Evolutionary conservation across 2,329 filamentous ascomycete genomes (phyloP).

Genomic region (Monosporascus sp.): DNA sequence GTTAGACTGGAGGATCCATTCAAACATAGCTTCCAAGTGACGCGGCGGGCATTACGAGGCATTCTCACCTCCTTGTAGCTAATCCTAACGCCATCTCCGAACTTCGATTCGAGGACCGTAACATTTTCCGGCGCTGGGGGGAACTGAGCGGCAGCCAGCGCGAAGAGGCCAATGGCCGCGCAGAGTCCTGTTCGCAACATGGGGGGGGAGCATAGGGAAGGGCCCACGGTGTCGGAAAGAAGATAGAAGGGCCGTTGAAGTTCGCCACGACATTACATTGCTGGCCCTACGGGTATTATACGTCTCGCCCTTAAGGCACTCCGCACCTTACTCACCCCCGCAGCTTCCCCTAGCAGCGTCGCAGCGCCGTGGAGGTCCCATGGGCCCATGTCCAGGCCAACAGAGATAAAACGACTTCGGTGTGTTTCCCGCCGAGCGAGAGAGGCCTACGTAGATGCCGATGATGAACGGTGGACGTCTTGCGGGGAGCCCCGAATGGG

Average conservation of each 20-base stretch:
- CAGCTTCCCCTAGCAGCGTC: too few species aligned
- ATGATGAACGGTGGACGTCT: not conserved
- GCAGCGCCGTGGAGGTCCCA: too few species aligned
- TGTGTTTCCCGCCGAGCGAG: too few species aligned
- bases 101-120: slow-evolving; percentile 49
- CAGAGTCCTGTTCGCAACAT: slow-evolving; percentile 6
- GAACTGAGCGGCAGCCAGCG: slow-evolving; percentile 20
- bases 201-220: not conserved
- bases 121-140: slow-evolving; percentile 27
- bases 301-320: too few species aligned
- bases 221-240: too few species aligned
- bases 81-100: slow-evolving; percentile 55
- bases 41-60: too few species aligned
- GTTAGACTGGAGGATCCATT: too few species aligned
- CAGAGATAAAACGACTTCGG: slow-evolving; percentile 1
- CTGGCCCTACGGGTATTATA: not conserved
- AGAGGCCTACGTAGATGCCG: too few species aligned
- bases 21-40: too few species aligned
- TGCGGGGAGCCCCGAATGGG: not conserved
- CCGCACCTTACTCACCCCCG: too few species aligned
- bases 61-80: slow-evolving; percentile 48
- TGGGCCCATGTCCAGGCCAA: slow-evolving; percentile 4
- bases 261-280: not conserved
- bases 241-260: too few species aligned
- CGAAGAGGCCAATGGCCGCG: slow-evolving; percentile 7